Evolutionary conservation across 768 basidiomycete genomes (phyloP).

Genomic region (Boletus reticuloceps): DNA sequence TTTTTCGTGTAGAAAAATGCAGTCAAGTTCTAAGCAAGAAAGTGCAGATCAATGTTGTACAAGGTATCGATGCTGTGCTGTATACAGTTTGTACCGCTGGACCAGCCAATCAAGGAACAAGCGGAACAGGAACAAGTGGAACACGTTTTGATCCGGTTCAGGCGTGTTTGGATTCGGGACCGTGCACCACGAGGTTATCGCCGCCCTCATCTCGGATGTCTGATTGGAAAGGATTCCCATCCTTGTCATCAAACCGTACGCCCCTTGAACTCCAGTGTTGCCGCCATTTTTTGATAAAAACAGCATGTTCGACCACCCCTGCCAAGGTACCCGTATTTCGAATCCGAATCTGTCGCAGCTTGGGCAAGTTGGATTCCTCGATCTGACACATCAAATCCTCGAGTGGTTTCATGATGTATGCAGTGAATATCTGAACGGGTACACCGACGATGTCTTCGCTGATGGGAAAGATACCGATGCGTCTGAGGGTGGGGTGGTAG

Average conservation of each 20-base stretch:
- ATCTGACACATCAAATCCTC: slow-evolving; percentile 38
- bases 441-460: slow-evolving; percentile 37
- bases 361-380: slow-evolving; percentile 34
- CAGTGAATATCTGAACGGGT: slow-evolving; percentile 35
- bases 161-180: neutral
- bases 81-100: no score
- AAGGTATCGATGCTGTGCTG: no score
- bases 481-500: slow-evolving; percentile 37
- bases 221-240: slow-evolving; percentile 23
- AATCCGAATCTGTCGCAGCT: slow-evolving; percentile 37
- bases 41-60: no score
- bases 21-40: no score
- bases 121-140: neutral
- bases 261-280: slow-evolving; percentile 25
- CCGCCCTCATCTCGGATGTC: neutral
- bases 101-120: neutral
- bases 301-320: slow-evolving; percentile 25
- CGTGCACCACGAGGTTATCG: neutral
- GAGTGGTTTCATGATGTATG: slow-evolving; percentile 41
- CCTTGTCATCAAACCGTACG: slow-evolving; percentile 33
- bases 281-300: slow-evolving; percentile 30
- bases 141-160: neutral
- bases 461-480: slow-evolving; percentile 45
- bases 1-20: no score
- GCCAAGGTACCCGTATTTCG: slow-evolving; percentile 40